A percentile compares a stretch with the other conserved stretches of the same genome.
Evolutionary conservation across 305 asterid species (phyloP).

Genomic region (Coffea humblotiana): DNA sequence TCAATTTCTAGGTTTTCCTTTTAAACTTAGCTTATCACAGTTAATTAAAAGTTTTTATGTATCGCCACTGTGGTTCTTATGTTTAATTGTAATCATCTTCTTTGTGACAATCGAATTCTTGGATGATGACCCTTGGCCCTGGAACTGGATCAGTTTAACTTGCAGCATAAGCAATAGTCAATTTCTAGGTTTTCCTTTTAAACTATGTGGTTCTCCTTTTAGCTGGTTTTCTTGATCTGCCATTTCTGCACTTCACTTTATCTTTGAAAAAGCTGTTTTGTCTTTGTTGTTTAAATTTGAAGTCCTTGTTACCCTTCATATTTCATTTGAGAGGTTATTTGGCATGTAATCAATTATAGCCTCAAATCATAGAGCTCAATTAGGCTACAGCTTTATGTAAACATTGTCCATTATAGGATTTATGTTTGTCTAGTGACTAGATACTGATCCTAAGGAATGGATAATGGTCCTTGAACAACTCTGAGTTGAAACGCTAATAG

Average conservation of each 20-base stretch:
- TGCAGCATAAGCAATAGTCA: no score
- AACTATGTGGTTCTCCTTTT: background rate
- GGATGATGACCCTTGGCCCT: background rate
- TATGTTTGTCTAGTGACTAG: no score
- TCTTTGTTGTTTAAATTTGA: no score
- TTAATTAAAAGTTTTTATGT: no score
- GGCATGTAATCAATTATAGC: background rate
- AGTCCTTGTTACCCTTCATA: background rate
- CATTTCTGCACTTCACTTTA: background rate
- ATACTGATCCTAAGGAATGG: background rate
- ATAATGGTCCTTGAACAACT: background rate
- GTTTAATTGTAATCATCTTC: background rate
- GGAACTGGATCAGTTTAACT: background rate
- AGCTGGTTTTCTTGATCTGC: background rate
- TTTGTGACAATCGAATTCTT: no score
- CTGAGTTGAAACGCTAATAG: no score
- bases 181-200: no score
- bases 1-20: no score
- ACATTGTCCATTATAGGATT: no score
- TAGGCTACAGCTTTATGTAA: background rate
- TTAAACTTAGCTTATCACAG: no score
- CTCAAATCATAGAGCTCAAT: background rate
- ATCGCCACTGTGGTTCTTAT: no score
- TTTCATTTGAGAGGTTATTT: background rate
- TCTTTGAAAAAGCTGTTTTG: background rate